Percentiles rank a stretch among this genome's conserved stretches.
These are phyloP conservation scores for Pascua sp. DNA, from an alignment of 1,284 basidiomycete species.

Conservation along the genomic window DNA sequence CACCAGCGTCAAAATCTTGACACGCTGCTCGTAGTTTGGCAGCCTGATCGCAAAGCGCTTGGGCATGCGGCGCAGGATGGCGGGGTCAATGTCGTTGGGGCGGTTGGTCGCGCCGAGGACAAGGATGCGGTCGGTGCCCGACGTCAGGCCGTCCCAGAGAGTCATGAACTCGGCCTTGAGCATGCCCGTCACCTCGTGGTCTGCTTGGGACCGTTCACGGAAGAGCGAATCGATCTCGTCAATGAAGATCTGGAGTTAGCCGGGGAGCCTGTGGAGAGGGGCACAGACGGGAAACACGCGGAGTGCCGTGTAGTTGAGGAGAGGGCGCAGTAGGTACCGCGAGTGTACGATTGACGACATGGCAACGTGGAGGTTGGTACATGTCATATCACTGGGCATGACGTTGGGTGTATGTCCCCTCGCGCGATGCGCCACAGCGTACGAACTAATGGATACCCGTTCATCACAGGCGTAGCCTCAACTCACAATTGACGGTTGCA, in stretches of 20 bases:
- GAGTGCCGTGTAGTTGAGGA: too few species aligned
- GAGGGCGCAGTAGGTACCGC: too few species aligned
- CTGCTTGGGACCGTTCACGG: conserved; percentile 75
- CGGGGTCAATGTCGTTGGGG: conserved; percentile 80
- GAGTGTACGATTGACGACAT: background rate
- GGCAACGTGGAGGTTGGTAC: background rate
- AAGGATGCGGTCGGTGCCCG: conserved; percentile 72
- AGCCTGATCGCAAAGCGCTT: conserved; percentile 90
- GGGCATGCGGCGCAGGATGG: conserved; percentile 93
- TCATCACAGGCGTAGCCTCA: background rate
- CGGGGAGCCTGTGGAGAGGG: background rate
- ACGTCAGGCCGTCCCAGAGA: conserved; percentile 96
- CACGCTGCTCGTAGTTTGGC: conserved; percentile 74
- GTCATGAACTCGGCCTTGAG: conserved; percentile 99
- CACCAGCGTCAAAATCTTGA: conserved; percentile 85
- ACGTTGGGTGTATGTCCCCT: too few species aligned
- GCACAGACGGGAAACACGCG: background rate
- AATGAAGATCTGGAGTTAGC: conserved; percentile 60
- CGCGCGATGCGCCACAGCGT: too few species aligned
- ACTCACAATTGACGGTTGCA: conserved; percentile 64
- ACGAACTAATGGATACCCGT: too few species aligned
- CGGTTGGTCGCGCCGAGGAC: conserved; percentile 96
- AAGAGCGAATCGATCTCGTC: conserved; percentile 86
- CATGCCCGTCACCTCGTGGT: conserved; percentile 98
- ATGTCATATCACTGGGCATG: background rate